These are phyloP conservation scores for Apiospora marii DNA, from an alignment of 2,329 filamentous ascomycete genomes.

Conservation along the genomic window DNA sequence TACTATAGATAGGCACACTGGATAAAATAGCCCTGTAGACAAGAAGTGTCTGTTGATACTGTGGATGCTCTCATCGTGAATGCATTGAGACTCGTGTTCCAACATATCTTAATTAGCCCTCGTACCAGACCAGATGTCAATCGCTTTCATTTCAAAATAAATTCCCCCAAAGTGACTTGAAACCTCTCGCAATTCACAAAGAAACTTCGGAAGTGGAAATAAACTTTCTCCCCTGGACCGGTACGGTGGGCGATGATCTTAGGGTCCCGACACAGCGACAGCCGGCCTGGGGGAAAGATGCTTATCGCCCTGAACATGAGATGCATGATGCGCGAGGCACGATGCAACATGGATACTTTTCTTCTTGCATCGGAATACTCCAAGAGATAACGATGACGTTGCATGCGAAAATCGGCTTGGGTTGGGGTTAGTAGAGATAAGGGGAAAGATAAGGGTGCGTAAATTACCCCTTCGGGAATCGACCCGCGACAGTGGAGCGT, in stretches of 20 bases:
- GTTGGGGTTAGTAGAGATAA: not conserved
- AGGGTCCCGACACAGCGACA: not conserved
- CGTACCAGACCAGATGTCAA: no score
- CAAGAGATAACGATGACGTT: not conserved
- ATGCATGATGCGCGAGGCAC: not conserved
- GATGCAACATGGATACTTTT: not conserved
- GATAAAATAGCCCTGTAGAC: not conserved
- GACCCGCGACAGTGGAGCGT: not conserved
- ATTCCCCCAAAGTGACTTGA: not conserved
- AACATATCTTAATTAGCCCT: no score
- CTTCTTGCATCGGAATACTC: not conserved
- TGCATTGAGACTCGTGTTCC: no score
- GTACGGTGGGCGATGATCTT: not conserved
- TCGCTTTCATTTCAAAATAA: no score
- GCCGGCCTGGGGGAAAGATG: not conserved
- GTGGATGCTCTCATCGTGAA: no score
- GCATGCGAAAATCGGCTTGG: not conserved
- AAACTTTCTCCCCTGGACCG: not conserved
- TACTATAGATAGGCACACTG: not conserved
- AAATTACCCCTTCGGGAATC: slow-evolving; percentile 19
- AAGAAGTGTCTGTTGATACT: no score
- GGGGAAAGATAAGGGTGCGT: slow-evolving; percentile 20
- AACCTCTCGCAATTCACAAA: no score
- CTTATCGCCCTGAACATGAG: not conserved
- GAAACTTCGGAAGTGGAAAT: not conserved